Percentiles rank a stretch among this genome's conserved stretches.
Conservation (phyloP, 1,284 basidiomycete genomes). For the Moesziomyces sp. region DNA sequence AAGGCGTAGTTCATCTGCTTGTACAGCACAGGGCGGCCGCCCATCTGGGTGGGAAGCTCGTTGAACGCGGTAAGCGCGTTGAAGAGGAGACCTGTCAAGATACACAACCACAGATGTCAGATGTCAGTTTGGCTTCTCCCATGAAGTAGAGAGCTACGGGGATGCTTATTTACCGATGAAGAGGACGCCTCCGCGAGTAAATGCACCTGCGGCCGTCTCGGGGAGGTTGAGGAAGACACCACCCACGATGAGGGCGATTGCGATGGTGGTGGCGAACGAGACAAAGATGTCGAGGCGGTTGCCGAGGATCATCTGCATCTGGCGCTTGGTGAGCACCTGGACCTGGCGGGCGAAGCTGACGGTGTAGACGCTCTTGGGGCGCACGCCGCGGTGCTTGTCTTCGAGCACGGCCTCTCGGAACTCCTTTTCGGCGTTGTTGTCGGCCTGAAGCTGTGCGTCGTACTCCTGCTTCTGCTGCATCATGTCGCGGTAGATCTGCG, state of each 20-base stretch:
- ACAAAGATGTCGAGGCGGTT: constrained; percentile 79
- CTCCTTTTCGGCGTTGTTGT: constrained; percentile 29
- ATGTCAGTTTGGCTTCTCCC: too few relatives aligned
- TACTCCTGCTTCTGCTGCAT: constrained; percentile 66
- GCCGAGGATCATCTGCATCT: constrained; percentile 81
- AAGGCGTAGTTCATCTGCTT: constrained; percentile 71
- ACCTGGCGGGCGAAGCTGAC: constrained; percentile 35
- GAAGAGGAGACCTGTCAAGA: constrained; percentile 59
- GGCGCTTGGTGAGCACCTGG: constrained; percentile 76
- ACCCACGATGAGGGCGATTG: constrained; percentile 78
- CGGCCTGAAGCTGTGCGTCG: constrained; percentile 32
- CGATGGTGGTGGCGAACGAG: constrained; percentile 63
- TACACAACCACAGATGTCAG: too few relatives aligned
- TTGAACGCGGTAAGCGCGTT: constrained; percentile 62
- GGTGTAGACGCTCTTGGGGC: constrained; percentile 35
- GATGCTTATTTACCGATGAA: too few relatives aligned
- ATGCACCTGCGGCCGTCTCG: constrained; percentile 50
- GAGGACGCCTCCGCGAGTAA: constrained; percentile 59
- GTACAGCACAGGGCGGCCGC: constrained; percentile 78
- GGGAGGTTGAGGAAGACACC: constrained; percentile 75
- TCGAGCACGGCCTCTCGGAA: constrained; percentile 40
- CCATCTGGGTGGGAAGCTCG: constrained; percentile 77
- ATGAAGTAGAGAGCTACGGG: too few relatives aligned
- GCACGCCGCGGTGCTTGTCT: constrained; percentile 43
- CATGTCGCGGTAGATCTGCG: constrained; percentile 33